Evolutionary conservation across 768 basidiomycete species (phyloP).

Genomic region (Lactarius evosmus): DNA sequence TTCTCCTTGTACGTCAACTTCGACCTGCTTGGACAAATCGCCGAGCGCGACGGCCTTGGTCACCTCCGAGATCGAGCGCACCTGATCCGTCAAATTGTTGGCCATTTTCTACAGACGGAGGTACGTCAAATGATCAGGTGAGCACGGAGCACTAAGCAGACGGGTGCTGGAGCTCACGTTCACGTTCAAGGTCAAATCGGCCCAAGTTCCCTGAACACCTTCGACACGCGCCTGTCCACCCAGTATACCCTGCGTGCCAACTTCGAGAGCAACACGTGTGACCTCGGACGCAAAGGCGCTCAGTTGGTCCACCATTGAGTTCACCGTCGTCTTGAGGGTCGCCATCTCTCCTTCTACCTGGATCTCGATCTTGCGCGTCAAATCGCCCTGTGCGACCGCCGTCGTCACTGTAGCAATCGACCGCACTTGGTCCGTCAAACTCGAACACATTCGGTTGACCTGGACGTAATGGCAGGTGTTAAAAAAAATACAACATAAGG

Average conservation of each 20-base stretch:
- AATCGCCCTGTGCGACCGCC: constrained; percentile 82
- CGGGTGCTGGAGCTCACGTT: constrained; percentile 52
- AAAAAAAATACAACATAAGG: constrained; percentile 6
- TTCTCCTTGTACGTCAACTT: constrained; percentile 92
- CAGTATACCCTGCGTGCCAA: constrained; percentile 83
- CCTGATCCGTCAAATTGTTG: constrained; percentile 79
- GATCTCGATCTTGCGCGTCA: constrained; percentile 88
- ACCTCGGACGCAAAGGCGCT: constrained; percentile 79
- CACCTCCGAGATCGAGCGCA: constrained; percentile 86
- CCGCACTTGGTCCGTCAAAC: constrained; percentile 71
- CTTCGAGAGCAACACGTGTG: constrained; percentile 78
- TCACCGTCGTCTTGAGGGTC: constrained; percentile 75
- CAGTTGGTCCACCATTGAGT: constrained; percentile 86
- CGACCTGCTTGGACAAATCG: constrained; percentile 78
- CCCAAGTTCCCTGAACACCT: constrained; percentile 89
- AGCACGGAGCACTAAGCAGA: not conserved
- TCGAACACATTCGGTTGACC: constrained; percentile 77
- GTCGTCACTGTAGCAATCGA: constrained; percentile 80
- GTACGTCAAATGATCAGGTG: not conserved
- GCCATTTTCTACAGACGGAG: constrained; percentile 68
- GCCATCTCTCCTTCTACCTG: constrained; percentile 82
- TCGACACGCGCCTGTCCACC: constrained; percentile 86
- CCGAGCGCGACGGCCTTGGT: constrained; percentile 78
- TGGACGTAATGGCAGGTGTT: constrained; percentile 26
- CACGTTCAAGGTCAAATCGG: constrained; percentile 80